Base-by-base conservation (phyloP, 2,329 filamentous ascomycete genomes). In the Stemphylium lycopersici region DNA sequence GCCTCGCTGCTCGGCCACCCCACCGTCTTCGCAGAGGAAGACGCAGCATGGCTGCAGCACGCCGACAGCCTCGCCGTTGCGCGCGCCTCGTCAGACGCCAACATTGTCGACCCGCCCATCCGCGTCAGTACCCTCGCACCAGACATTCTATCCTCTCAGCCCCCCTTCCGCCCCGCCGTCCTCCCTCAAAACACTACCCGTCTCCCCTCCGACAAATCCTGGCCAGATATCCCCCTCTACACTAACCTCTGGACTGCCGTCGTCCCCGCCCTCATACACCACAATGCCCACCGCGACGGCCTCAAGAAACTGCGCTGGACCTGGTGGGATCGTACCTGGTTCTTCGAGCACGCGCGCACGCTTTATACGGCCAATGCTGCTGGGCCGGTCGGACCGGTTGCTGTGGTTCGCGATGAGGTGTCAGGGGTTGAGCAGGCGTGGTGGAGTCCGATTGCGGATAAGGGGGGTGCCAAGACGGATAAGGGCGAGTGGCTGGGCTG, bases 381-480 rank as follows among this genome's bases (percentile, higher is more conserved):
- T 10, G 29, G 46, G 4, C 29, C 46, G 6, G 37, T 41, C 13
- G 36, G 22, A 16, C 37, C 46, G 22, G 37, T 48, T 20, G 29
- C 46, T 34, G 46, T 41, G 5, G 29, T 48, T 12, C 26, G 24
- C 5, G 47, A 42, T 36, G 38, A 36, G 11, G 16, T 33, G 3
- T 5, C 6, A 13, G 47, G 31, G 3, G 18, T 12, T n/a, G 31
- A 49, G 38, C 47, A 49, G n/a, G 47, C 18, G 31, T 49, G 38
- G 38, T 49, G 38, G 38, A 42, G 38, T 41, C 47, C 47, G 10
- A 41, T 48, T 40, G 46, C 46, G 18, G 46, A 41, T 5, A 48
- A 48, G 29, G 46, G 46, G 10, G 46, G 46, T 3, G 46, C 46
- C 13, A 24, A 48, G 29, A 26, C 37, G 6, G 47, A 42, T 10